Evolutionary conservation across 371 early-diverging fungal species (phyloP), one percentile per base, ranked within the genome.

Genomic region (Rhizomucor miehei): DNA sequence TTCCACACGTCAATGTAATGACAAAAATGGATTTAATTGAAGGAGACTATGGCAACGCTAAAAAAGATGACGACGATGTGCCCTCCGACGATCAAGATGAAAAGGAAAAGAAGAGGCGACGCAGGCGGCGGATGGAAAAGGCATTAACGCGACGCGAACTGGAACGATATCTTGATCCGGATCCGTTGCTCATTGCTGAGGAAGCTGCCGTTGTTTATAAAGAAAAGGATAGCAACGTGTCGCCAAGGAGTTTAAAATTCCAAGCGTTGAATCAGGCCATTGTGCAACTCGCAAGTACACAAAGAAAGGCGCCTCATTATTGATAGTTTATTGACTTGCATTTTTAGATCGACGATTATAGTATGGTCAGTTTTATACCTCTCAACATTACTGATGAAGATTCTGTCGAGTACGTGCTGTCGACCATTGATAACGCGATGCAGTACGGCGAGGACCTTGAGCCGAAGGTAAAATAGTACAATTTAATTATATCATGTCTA

Each of bases 361-460:
- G 90, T 67, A 92, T 99, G 94, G 95, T 99, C 34, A 83, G 86
- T 49, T 97, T 96, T 69, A 67, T 98, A 55, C 96, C 98, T 35
- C 78, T 99, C 21, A 89, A 99, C 69, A 91, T 94, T 56, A 81
- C 81, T 39, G 94, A 99, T 68, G 98, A 99, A 66, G 98, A 98
- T 59, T 92, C 93, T 8, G 77, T 99, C 20, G 87, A 86, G 19
- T 81, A 87, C 29, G 79, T 98, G 8, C 70, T 98, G 23, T 86
- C 88, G 14, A 89, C 89, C 49, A 87, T 97, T 8, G 99, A 99
- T 71, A 89, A 92, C 62, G 93, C 97, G 0, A 86, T 97, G 45
- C 99, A 99, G 72, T 96, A 90, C 71, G 97, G 94, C 29, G 99
- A 99, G 75, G 99, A 96, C 68, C 73, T 86, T 36, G 98, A 98